Conservation (phyloP, 345 rosid species). For the Turritis glabra region DNA sequence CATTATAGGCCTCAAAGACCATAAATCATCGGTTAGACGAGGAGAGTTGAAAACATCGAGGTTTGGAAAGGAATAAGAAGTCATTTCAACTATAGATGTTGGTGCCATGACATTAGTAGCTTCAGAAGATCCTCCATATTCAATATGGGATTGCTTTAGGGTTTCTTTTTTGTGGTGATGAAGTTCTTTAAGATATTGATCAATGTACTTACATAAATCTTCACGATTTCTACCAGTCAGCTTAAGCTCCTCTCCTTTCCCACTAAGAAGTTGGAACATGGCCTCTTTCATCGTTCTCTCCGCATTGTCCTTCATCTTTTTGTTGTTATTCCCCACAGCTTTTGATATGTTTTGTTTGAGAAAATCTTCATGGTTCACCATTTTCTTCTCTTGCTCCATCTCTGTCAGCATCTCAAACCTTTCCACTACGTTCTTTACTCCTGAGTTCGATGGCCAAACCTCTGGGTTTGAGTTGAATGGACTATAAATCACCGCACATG, state of each 20-base stretch:
- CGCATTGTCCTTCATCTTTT: constrained; percentile 18
- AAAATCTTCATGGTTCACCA: constrained; percentile 41
- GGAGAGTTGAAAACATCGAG: constrained; percentile 7
- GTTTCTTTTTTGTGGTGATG: not conserved
- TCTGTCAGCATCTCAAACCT: constrained; percentile 23
- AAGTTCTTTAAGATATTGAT: constrained; percentile 13
- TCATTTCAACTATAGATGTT: not conserved
- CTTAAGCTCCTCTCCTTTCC: not conserved
- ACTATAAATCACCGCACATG: constrained; percentile 36
- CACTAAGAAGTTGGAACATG: constrained; percentile 17
- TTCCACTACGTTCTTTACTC: constrained; percentile 2
- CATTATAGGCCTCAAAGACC: not conserved
- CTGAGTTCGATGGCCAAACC: constrained; percentile 36
- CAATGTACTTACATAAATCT: constrained; percentile 11
- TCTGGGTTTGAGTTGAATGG: constrained; percentile 35
- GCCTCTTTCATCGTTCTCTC: constrained; percentile 22
- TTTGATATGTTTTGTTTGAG: constrained; percentile 34
- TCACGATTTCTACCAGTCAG: not conserved
- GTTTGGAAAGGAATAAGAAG: not conserved
- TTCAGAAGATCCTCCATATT: constrained; percentile 27
- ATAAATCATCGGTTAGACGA: not conserved
- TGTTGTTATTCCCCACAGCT: not conserved
- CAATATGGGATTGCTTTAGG: not conserved
- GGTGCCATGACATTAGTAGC: not conserved
- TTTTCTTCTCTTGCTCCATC: constrained; percentile 35